Evolutionary conservation across 2,329 filamentous ascomycete genomes (phyloP).

Genomic region (Beauveria sp.): DNA sequence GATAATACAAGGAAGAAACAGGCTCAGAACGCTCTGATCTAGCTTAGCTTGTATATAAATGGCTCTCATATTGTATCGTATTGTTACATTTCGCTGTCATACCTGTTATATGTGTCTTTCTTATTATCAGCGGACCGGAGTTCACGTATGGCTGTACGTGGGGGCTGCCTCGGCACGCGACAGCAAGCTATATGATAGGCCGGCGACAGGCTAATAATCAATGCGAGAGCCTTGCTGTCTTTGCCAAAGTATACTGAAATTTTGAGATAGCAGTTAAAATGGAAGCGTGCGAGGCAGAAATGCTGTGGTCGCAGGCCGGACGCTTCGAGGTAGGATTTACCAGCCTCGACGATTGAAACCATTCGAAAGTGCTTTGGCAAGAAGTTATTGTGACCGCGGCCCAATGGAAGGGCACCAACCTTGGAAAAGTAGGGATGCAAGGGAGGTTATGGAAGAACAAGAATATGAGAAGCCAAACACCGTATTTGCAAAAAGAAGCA

Average conservation of each 20-base stretch:
- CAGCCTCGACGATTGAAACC: too few species aligned
- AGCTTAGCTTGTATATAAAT: neutral
- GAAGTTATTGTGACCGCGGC: too few species aligned
- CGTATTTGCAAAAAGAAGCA: neutral
- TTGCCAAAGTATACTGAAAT: neutral
- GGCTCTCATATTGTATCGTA: neutral
- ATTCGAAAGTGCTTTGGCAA: too few species aligned
- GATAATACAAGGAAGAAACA: neutral
- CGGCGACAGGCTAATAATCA: neutral
- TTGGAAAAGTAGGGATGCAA: neutral
- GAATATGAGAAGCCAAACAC: too few species aligned
- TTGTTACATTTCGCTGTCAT: too few species aligned
- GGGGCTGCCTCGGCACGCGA: neutral
- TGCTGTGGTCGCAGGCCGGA: too few species aligned
- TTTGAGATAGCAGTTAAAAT: too few species aligned
- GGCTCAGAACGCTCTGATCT: neutral
- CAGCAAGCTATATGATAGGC: neutral
- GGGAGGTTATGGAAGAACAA: too few species aligned
- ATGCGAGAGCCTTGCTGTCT: neutral
- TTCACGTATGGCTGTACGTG: neutral
- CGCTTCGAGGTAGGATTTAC: too few species aligned
- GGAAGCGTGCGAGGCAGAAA: too few species aligned
- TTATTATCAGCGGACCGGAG: neutral
- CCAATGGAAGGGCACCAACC: too few species aligned
- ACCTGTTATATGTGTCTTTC: too few species aligned